Evolutionary conservation across 2,329 filamentous ascomycete species (phyloP), one percentile per base, ranked within the genome.

Genomic region (Beauveria rudraprayagi): DNA sequence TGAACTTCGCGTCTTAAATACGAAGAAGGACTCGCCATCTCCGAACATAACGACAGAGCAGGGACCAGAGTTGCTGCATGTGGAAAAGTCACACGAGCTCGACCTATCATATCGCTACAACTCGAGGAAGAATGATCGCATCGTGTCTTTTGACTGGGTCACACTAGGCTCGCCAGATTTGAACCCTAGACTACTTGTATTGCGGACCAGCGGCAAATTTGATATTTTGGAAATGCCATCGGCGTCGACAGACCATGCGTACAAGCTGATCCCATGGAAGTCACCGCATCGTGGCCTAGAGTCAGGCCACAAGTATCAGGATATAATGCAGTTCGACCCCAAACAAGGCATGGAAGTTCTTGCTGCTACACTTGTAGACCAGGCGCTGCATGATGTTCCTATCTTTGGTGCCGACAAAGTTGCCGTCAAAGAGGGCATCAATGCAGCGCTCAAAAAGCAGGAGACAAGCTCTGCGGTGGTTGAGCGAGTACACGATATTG

Each of bases 61-160:
- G 44, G 80, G 81, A 59, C 84, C 83, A 0, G 82, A 87, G 67
- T 74, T 87, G 16, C 73, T 88, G 1, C 78, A 86, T 63, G 81
- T 86, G 14, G 77, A 80, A 50, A 81, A 77, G 61, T 86, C 85
- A 1, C 78, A 83, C 65, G 84, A 87, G 67, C 80, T 88, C 73
- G 83, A 88, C 65, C 80, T 84, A 54, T 77, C 79, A 19, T 86
- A 81, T 65, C 74, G 77, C 28, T 80, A 83, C 56, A 72, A 76
- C 37, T 74, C 76, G 37, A 76, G 79, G 65, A 81, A 81, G 70
- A 78, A 80, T 65, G 82, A 87, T 60, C 79, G 83, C 22, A 86
- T 88, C 37, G 83, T 88, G 8, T 87, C 85, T 0, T 88, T 88
- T 69, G 85, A 88, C 68, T 88, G 85, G 85, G 75, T 87, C 10